Evolutionary conservation across 2,329 filamentous ascomycete genomes (phyloP).

Genomic region (Endoconidiophora polonica): DNA sequence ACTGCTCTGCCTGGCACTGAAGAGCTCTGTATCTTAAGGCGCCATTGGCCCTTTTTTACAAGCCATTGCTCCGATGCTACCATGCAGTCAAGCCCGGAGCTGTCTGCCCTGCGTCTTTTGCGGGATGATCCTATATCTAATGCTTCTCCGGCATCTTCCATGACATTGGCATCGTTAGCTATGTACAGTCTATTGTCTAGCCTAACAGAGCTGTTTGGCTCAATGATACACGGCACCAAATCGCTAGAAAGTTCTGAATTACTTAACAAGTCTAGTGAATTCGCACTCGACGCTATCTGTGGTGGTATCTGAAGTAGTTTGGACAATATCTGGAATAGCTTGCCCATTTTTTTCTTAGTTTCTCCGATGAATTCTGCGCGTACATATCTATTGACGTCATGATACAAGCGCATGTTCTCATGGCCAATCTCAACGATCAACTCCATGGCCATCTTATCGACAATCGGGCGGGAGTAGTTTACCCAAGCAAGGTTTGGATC

Average conservation of each 20-base stretch:
- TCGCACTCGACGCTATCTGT: neutral
- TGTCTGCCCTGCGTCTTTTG: constrained; percentile 11
- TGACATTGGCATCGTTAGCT: constrained; percentile 17
- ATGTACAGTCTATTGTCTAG: constrained; percentile 39
- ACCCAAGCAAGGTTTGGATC: constrained; percentile 35
- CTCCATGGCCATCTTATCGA: constrained; percentile 51
- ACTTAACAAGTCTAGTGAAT: no score
- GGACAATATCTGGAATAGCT: constrained; percentile 64
- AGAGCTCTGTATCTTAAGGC: constrained; percentile 44
- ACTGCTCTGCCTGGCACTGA: constrained; percentile 30
- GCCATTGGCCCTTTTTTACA: constrained; percentile 54
- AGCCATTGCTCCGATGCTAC: constrained; percentile 35
- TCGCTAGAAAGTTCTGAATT: no score
- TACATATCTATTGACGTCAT: constrained; percentile 20
- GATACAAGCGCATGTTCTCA: constrained; percentile 44
- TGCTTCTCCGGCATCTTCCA: constrained; percentile 16
- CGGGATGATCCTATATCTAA: constrained; percentile 15
- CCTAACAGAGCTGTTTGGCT: constrained; percentile 38
- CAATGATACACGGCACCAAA: constrained; percentile 44
- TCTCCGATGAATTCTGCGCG: constrained; percentile 61
- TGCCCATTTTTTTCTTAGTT: constrained; percentile 51
- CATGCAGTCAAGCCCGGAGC: neutral
- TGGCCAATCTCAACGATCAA: constrained; percentile 66
- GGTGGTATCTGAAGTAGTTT: constrained; percentile 57
- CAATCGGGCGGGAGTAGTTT: constrained; percentile 68